phyloP scores from a whole-genome alignment of 345 rosid genomes.

The Eucalyptus victrix region DNA sequence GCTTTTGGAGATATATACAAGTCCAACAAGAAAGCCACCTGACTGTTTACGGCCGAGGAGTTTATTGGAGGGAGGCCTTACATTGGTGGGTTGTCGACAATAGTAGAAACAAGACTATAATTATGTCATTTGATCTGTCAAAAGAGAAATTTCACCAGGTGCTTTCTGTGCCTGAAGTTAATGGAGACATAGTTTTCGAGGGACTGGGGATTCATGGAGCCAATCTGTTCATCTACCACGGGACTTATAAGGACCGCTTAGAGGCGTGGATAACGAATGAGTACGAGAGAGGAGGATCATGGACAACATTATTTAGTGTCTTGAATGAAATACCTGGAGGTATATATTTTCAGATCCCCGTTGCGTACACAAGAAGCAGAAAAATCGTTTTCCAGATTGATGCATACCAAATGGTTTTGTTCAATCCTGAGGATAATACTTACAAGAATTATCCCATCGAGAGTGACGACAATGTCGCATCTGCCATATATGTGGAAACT shows the following conservation, averaged over 20 bases:
- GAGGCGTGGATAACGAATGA: not conserved
- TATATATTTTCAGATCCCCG: not conserved
- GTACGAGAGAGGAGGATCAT: not conserved
- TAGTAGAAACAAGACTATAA: not conserved
- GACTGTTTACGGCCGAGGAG: not conserved
- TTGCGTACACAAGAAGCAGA: not conserved
- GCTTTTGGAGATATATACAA: not conserved
- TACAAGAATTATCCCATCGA: not conserved
- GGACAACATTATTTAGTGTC: not conserved
- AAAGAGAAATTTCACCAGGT: not conserved
- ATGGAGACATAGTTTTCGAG: not conserved
- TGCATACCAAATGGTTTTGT: not conserved
- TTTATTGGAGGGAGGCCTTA: not conserved
- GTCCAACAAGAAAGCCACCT: not conserved
- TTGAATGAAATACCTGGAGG: not conserved
- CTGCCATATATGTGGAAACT: not conserved
- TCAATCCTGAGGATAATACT: not conserved
- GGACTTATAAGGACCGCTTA: not conserved
- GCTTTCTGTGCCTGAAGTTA: not conserved
- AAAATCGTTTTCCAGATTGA: not conserved
- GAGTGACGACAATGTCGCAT: not conserved
- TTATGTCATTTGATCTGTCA: not conserved
- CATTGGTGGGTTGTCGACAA: not conserved
- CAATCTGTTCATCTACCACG: not conserved
- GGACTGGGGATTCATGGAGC: not conserved